Evolutionary conservation across 108 stramenopile species (phyloP), one percentile per base, ranked within the genome.

Genomic region (Nitzschia sp.): DNA sequence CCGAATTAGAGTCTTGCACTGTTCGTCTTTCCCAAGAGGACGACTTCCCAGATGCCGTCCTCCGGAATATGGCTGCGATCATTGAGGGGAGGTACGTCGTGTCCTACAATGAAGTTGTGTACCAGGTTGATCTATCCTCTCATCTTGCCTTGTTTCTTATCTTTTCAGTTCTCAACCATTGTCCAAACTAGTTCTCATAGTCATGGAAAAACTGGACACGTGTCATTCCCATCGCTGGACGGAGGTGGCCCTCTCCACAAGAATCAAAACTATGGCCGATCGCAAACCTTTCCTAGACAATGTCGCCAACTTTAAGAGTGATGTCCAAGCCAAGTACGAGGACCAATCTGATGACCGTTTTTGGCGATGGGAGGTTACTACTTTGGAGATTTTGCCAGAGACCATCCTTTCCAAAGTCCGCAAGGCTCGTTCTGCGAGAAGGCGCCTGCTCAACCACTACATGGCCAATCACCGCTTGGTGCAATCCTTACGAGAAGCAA

Each of bases 281-380:
- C 84, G 88, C 12, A 86, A 87, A 62, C 72, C 80, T 14, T 86
- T 82, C 63, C 29, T 75, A 7, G 76, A 72, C 34, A 37, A 38
- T 6, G 29, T 63, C 8, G 14, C 44, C 21, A 48, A 17, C 14
- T 64, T 24, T 11, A 63, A 39, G 15, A 63, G 10, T 29, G 53
- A 63, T n/a, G 55, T 63, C 44, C 24, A 63, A 15, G 67, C 55
- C 50, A 34, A 57, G 20, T 75, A 77, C 48, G 75, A 72, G 53
- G 62, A 81, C 56, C 44, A 69, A 11, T 51, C 60, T 10, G 39
- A 69, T 10, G 71, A 78, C 53, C 82, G 75, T 37, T 75, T 87
- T 57, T 92, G 90, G 90, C 61, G 90, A 51, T 92, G 90, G 90
- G 90, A 92, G 69, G 46, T 92, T 48, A 77, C 68, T 15, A 85